Evolutionary conservation across 1,284 basidiomycete genomes (phyloP), one percentile per base, ranked within the genome.

Genomic region (Phellinidium pouzarii): DNA sequence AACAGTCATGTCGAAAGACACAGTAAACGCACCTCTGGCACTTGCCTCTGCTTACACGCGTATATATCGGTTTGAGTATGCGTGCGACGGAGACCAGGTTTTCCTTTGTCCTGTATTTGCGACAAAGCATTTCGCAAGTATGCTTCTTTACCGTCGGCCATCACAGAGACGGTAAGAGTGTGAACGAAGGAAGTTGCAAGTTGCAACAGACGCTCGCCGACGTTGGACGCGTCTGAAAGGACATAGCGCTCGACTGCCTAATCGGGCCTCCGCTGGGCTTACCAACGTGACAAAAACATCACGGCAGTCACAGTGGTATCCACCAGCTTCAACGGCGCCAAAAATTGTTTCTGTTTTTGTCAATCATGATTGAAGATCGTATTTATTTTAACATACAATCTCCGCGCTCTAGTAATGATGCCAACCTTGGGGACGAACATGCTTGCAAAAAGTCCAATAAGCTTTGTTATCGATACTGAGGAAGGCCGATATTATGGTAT

Each of bases 11-110:
- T n/a, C 26, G 47, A 44, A 38, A 36, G 43, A 40, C 26, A 26
- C 36, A 29, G n/a, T 34, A 40, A 38, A 57, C 58, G 25, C 48
- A 59, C 58, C 19, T 36, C 52, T n/a, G 55, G 52, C 14, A 54
- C 55, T 26, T 54, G 58, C 42, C 58, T 44, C 25, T 29, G 22
- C 41, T 52, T 52, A 37, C 54, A 56, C 25, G 26, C 36, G 17
- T 46, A 45, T 19, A 20, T 26, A 23, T 46, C 48, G 22, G 41
- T 55, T 47, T 50, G 48, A 20, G 49, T 50, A 7, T 40, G 40
- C 11, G 49, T 34, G 26, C 53, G 48, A 14, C 46, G 47, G 22
- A 55, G 53, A 41, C 36, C 48, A 7, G 53, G 48, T 23, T 36
- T 50, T 48, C 38, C 47, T 19, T 55, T 55, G 44, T 55, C 53